phyloP scores from a whole-genome alignment of 2,329 filamentous ascomycete species.

The Botrytis galanthina region DNA sequence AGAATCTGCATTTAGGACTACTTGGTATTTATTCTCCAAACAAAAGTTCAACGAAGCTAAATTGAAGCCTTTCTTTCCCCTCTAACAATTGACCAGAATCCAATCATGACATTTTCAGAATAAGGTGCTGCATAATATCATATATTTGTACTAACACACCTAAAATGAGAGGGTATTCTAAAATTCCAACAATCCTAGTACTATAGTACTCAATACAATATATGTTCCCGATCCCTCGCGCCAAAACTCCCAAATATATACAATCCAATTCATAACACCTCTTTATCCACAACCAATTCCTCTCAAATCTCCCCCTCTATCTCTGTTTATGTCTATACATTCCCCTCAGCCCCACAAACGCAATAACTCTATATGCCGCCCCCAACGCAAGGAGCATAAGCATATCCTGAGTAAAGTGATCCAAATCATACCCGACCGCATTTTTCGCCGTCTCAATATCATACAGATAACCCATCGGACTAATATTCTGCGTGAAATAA shows the following conservation, averaged over 20 bases:
- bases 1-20: not conserved
- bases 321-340: slow-evolving; percentile 34
- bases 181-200: not conserved
- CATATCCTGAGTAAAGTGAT: slow-evolving; percentile 47
- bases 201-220: not conserved
- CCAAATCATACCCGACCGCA: slow-evolving; percentile 47
- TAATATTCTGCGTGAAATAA: slow-evolving; percentile 53
- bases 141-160: not conserved
- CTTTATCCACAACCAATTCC: not conserved
- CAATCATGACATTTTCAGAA: not conserved
- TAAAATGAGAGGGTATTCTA: not conserved
- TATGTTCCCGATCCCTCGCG: not conserved
- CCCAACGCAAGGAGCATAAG: slow-evolving; percentile 40
- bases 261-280: not conserved
- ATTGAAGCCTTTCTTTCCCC: too few relatives aligned
- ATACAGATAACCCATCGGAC: slow-evolving; percentile 51
- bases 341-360: slow-evolving; percentile 43
- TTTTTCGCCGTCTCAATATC: slow-evolving; percentile 47
- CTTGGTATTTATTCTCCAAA: accelerated
- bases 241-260: not conserved
- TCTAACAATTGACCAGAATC: accelerated
- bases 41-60: too few relatives aligned
- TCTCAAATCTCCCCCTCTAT: slow-evolving; percentile 12
- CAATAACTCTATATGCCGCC: slow-evolving; percentile 41
- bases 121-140: not conserved